phyloP scores from a whole-genome alignment of 2,329 filamentous ascomycete species.

The Alternaria burnsii region DNA sequence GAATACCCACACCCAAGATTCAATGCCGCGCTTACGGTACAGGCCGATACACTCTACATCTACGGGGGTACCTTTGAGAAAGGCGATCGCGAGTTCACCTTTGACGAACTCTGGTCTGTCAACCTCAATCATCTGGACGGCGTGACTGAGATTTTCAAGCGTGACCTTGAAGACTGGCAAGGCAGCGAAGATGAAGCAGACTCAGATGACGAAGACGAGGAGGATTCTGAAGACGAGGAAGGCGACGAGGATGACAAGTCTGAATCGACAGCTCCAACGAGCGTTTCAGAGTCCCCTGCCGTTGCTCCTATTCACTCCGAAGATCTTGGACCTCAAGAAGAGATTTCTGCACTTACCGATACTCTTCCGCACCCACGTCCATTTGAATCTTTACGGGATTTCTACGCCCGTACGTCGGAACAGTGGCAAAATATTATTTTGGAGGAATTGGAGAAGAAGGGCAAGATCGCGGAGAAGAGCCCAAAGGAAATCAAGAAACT shows the following conservation, averaged over 20 bases:
- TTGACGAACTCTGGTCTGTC: constrained; percentile 92
- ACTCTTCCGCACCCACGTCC: constrained; percentile 78
- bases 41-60: constrained; percentile 91
- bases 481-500: constrained; percentile 91
- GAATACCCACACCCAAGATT: constrained; percentile 91
- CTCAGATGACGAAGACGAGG: constrained; percentile 59
- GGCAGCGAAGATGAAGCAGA: constrained; percentile 56
- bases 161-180: constrained; percentile 87
- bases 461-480: constrained; percentile 68
- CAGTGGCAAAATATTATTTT: constrained; percentile 92
- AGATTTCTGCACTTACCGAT: constrained; percentile 68
- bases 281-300: constrained; percentile 36
- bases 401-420: constrained; percentile 85
- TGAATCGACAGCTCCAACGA: constrained; percentile 63
- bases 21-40: constrained; percentile 88
- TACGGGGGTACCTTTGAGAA: constrained; percentile 97
- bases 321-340: constrained; percentile 58
- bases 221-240: constrained; percentile 54
- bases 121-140: constrained; percentile 96
- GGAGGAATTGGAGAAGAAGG: constrained; percentile 71
- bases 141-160: constrained; percentile 87
- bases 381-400: constrained; percentile 90
- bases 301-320: constrained; percentile 43
- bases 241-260: constrained; percentile 63
- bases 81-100: constrained; percentile 92